Base-by-base conservation (phyloP, 2,329 filamentous ascomycete genomes). In the Madurella mycetomatis region DNA sequence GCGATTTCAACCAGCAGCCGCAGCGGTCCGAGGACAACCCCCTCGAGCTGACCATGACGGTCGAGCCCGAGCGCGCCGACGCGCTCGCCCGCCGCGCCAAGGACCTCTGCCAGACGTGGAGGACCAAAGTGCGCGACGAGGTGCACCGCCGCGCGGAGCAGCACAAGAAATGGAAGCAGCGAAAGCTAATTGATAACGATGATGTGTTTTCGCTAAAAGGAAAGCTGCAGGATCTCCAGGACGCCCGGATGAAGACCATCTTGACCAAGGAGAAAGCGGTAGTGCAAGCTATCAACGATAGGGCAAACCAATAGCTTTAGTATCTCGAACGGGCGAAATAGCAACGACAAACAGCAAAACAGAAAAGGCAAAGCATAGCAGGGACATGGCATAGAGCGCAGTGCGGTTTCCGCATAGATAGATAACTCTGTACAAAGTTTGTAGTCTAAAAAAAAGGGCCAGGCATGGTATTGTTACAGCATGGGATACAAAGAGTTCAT, bases 1-100 rank as follows among this genome's bases (percentile, higher is more conserved):
- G 67, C n/a, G 73, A 79, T 61, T 82, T 79, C 69, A 83, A 83
- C 72, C 80, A 83, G 74, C 80, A 82, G 73, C 80, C 80, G 45
- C 81, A 83, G 74, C 72, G 72, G 17, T 74, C 74, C 65, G 72
- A 77, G 44, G 80, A 83, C 66, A 83, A 83, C 68, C 78, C 81
- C 67, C 75, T 83, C 18, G 80, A 83, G 72, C 75, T 84, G 54
- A 63, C 78, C 30, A 72, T 84, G 57, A 74, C 74, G 63, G 69
- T 82, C 51, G 79, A 83, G 72, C 69, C 73, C 31, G 78, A 80
- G 70, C 69, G 69, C 59, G 72, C 69, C 51, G 79, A 80, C 30
- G 79, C 77, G 51, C 64, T 77, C 39, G 65, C 66, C 46, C 67
- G 67, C 54, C 67, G 76, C 34, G 70, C 75, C 46, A 74, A 72